Base-by-base conservation (phyloP, 495 filamentous ascomycete species). In the Aspergillus conjunctus region DNA sequence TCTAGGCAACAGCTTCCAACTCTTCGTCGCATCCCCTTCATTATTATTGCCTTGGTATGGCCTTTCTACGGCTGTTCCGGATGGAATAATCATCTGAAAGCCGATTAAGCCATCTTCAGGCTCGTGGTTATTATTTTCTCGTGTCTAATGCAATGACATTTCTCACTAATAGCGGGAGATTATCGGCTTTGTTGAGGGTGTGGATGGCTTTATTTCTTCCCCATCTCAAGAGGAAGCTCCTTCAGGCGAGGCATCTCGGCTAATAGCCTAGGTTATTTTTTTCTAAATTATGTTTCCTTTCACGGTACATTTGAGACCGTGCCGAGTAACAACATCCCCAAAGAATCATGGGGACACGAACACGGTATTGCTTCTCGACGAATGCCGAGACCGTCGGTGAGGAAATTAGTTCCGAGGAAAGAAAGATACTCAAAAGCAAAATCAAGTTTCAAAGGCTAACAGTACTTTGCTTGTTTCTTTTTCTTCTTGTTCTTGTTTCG, bases 131-230 rank as follows among this genome's bases (percentile, higher is more conserved):
- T 43, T 5, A 41, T 56, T 44, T 49, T 26, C 44, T 52, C 37
- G 52, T 21, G 43, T 48, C 26, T 51, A 5, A 26, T 26, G 30
- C 17, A 21, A 22, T 43, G 20, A 31, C n/a, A 54, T 26, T n/a
- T 20, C 41, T 26, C 34, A 34, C 55, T 55, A 55, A 49, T 26
- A 18, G 51, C 62, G 62, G 62, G 53, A 57, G 57, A 64, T 64
- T 64, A 52, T 64, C 61, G 56, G 56, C 52, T 37, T 54, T 41
- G 32, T 48, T 22, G 44, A 48, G 3, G 44, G 44, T 41, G 32
- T 48, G 9, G 44, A 48, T 0, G 44, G 44, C n/a, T 5, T 21
- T 20, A 9, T 6, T 18, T 11, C 44, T 17, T 18, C 20, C 18
- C 18, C 20, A 11, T 11, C 10, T 17, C 44, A 4, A 11, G 17